Percentiles rank a stretch among this genome's conserved stretches.
phyloP scores from a whole-genome alignment of 2,329 filamentous ascomycete species.

The Diaporthe nobilis region DNA sequence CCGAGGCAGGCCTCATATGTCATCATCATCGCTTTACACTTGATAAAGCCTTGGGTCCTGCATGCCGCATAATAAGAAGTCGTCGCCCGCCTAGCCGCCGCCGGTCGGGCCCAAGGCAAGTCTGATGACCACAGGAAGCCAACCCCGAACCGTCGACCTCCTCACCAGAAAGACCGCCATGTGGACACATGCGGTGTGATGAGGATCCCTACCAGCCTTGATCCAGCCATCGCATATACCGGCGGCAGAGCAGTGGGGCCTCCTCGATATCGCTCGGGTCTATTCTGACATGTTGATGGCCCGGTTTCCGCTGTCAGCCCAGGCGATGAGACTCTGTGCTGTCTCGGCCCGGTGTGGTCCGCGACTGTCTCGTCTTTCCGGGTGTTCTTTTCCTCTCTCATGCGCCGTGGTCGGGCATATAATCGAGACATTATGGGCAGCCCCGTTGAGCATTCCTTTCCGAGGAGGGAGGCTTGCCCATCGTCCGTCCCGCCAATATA shows the following conservation, averaged over 20 bases:
- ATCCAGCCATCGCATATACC: background rate
- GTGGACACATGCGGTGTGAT: background rate
- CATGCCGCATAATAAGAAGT: background rate
- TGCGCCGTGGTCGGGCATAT: background rate
- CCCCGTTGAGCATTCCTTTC: background rate
- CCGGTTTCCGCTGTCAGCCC: background rate
- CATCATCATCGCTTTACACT: background rate
- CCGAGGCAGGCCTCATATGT: background rate
- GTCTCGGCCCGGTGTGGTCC: constrained; percentile 4
- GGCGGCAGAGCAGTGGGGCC: background rate
- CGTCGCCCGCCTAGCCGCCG: too few relatives aligned
- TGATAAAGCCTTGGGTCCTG: background rate
- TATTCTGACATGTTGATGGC: background rate
- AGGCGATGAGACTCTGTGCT: background rate
- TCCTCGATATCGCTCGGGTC: background rate
- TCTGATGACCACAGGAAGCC: background rate
- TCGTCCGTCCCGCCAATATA: background rate
- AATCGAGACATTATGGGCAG: background rate
- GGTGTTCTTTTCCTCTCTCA: background rate
- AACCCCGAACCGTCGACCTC: background rate
- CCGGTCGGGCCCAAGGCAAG: background rate
- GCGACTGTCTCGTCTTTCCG: background rate
- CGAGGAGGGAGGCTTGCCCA: background rate
- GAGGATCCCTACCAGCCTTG: background rate
- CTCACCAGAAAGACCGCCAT: background rate